Percentiles rank a stretch among this genome's conserved stretches.
phyloP scores from a whole-genome alignment of 768 basidiomycete species.

The Gloeostereum incarnatum region DNA sequence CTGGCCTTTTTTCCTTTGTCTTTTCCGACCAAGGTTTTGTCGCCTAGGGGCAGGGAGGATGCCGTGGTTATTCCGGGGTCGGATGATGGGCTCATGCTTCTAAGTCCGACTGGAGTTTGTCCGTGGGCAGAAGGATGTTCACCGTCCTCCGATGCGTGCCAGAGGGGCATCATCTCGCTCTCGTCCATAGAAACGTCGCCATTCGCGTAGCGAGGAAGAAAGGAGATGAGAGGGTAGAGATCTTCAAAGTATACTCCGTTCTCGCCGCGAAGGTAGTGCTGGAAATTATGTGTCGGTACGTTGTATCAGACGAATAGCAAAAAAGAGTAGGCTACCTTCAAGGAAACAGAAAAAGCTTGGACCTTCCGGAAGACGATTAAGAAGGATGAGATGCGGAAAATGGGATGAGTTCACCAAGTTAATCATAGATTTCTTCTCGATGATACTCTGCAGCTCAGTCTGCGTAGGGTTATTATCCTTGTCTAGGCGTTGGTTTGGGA shows the following conservation, averaged over 20 bases:
- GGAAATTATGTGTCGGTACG: not conserved
- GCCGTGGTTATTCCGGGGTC: no score
- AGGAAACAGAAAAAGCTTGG: conserved; percentile 58
- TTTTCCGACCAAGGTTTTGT: conserved; percentile 3
- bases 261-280: conserved; percentile 64
- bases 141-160: conserved; percentile 34
- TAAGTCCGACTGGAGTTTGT: conserved; percentile 7
- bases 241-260: conserved; percentile 66
- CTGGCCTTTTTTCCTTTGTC: not conserved
- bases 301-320: not conserved
- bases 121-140: conserved; percentile 11
- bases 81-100: no score
- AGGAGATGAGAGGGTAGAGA: conserved; percentile 59
- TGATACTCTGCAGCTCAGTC: conserved; percentile 33
- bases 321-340: conserved; percentile 35
- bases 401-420: conserved; percentile 38
- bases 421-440: conserved; percentile 72
- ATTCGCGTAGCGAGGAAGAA: conserved; percentile 52
- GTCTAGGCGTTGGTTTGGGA: conserved; percentile 31
- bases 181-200: conserved; percentile 13
- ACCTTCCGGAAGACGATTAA: conserved; percentile 26
- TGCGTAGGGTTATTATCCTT: conserved; percentile 18
- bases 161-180: conserved; percentile 45
- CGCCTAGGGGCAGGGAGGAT: no score
- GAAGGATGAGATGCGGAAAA: not conserved